Conservation (phyloP, 2,329 filamentous ascomycete genomes). For the Ascocoryne sarcoides region DNA sequence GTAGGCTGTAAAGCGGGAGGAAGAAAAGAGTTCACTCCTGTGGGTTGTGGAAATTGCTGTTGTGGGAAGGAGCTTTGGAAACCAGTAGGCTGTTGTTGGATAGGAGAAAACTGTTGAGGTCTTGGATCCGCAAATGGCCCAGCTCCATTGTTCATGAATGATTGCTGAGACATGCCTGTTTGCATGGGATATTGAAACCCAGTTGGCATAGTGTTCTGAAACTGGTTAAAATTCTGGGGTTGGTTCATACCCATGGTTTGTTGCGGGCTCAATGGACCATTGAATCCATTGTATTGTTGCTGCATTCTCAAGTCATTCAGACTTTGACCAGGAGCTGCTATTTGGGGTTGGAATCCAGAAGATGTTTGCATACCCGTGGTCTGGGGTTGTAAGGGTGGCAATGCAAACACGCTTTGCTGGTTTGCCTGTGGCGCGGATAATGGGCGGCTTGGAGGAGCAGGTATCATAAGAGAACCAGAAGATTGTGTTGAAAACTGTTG, state of each 20-base stretch:
- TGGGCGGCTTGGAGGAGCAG: slow-evolving; percentile 68
- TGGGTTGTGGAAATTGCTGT: slow-evolving; percentile 29
- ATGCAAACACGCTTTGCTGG: slow-evolving; percentile 62
- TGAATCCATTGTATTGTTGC: slow-evolving; percentile 57
- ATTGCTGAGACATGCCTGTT: slow-evolving; percentile 21
- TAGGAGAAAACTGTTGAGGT: slow-evolving; percentile 40
- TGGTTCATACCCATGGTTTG: slow-evolving; percentile 32
- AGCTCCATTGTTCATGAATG: slow-evolving; percentile 36
- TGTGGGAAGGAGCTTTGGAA: slow-evolving; percentile 37
- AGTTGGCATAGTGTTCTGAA: slow-evolving; percentile 19
- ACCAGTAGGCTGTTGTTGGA: slow-evolving; percentile 41
- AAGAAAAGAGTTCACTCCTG: slow-evolving; percentile 47
- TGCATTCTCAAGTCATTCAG: slow-evolving; percentile 60
- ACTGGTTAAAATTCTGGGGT: slow-evolving; percentile 25
- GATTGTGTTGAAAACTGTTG: slow-evolving; percentile 47
- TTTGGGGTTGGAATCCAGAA: slow-evolving; percentile 45
- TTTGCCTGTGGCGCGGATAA: slow-evolving; percentile 81
- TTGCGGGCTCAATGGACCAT: slow-evolving; percentile 29
- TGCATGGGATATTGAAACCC: slow-evolving; percentile 22
- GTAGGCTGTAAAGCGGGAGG: slow-evolving; percentile 53
- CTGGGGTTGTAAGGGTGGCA: slow-evolving; percentile 72
- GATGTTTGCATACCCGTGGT: slow-evolving; percentile 59
- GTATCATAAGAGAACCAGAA: slow-evolving; percentile 59
- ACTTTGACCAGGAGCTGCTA: slow-evolving; percentile 68
- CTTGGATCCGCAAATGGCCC: slow-evolving; percentile 49